These are phyloP conservation scores for Saxophila tyrrhenica DNA, from an alignment of 495 filamentous ascomycete genomes.

Conservation along the genomic window DNA sequence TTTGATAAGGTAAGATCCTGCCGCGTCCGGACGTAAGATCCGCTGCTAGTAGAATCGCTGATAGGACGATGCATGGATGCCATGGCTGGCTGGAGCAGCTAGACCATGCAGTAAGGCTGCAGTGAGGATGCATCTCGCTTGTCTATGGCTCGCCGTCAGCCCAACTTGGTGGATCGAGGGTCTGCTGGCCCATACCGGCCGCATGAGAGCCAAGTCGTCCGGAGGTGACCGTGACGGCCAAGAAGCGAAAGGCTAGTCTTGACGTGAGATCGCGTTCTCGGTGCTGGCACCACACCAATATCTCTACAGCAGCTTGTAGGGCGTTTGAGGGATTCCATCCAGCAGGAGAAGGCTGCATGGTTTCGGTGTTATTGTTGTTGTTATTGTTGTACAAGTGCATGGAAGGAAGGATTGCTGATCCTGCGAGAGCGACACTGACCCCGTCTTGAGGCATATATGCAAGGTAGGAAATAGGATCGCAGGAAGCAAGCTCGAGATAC, in stretches of 20 bases:
- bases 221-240: background rate
- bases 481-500: no score
- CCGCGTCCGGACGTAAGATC: background rate
- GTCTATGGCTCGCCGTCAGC: background rate
- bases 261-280: background rate
- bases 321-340: no score
- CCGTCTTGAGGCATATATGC: no score
- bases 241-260: background rate
- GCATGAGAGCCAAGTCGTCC: background rate
- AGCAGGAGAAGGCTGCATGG: no score
- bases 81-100: background rate
- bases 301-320: no score
- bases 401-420: no score
- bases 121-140: background rate
- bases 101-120: background rate
- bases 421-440: no score
- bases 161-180: background rate
- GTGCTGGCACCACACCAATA: no score
- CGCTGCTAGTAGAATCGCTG: background rate
- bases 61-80: background rate
- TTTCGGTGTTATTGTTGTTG: no score
- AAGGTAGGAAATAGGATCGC: no score
- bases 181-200: background rate
- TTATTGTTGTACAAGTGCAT: no score
- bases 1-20: no score